These are phyloP conservation scores for Chalciporus chontae DNA, from an alignment of 768 basidiomycete genomes.

Conservation along the genomic window DNA sequence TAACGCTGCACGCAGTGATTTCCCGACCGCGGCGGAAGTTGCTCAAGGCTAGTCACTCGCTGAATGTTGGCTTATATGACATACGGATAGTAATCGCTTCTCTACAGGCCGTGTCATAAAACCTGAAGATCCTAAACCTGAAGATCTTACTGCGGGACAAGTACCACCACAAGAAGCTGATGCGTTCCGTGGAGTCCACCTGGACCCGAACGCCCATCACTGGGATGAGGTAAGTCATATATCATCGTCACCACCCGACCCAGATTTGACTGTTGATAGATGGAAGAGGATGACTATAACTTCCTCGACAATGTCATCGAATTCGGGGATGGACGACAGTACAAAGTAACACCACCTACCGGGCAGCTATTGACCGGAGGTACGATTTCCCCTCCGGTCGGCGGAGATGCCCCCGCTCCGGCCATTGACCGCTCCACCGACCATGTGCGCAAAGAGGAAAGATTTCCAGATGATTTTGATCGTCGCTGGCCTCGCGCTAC, in stretches of 20 bases:
- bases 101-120: constrained; percentile 19
- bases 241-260: constrained; percentile 1
- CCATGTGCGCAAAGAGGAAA: constrained; percentile 79
- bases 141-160: constrained; percentile 52
- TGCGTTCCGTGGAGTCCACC: constrained; percentile 89
- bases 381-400: constrained; percentile 8
- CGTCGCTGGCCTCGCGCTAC: constrained; percentile 89
- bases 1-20: constrained; percentile 57
- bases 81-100: constrained; percentile 13
- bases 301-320: constrained; percentile 89
- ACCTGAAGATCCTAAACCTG: constrained; percentile 41
- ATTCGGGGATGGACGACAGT: constrained; percentile 92
- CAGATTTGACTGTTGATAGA: constrained; percentile 39
- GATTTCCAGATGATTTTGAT: constrained; percentile 93
- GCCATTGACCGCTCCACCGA: constrained; percentile 23
- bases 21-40: constrained; percentile 96
- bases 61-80: not conserved
- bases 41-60: constrained; percentile 61
- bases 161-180: constrained; percentile 80
- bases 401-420: constrained; percentile 13
- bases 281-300: constrained; percentile 91
- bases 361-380: constrained; percentile 24
- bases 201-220: constrained; percentile 91
- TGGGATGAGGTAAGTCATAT: constrained; percentile 88
- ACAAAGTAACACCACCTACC: constrained; percentile 63